Evolutionary conservation across 2,329 filamentous ascomycete genomes (phyloP), one percentile per base, ranked within the genome.

Genomic region (Pezicula rhizophila): DNA sequence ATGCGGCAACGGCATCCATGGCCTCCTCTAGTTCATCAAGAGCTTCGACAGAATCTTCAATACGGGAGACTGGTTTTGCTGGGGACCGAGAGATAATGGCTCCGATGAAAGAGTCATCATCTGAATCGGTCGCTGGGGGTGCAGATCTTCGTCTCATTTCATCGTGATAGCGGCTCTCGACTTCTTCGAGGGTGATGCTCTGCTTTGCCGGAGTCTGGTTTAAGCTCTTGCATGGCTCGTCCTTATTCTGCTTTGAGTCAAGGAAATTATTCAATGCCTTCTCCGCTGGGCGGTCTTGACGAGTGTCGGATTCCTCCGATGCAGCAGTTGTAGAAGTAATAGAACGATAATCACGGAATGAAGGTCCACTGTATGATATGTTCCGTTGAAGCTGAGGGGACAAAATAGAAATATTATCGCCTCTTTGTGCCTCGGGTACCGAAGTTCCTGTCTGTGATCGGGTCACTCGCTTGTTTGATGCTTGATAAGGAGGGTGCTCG

Each of bases 11-110:
- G 42, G 62, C 61, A 55, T 84, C 80, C 8, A 84, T 69, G 44
- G 82, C 72, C 28, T 84, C 80, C 55, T 84, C 79, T 14, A 84
- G 69, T 51, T 71, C 70, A 58, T 84, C 81, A 17, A 84, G 68
- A 53, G 79, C 79, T 60, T 82, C 80, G 8, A 84, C 67, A 2
- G 80, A 83, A 60, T 84, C 80, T 59, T 84, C 81, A 44, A 84
- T 84, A 15, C 78, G 75, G 23, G 64, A 62, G 31, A 67, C 54
- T 25, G 60, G 58, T 43, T 67, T 66, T 38, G 55, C 73, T 63
- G 64, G 64, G 7, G 64, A 65, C 48, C 64, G 60, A 41, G 64
- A 57, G 35, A 52, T 67, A 11, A 70, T 66, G 57, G 68, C 52
- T 58, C 66, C 63, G 8, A 66, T 59, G 52, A 70, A 68, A 42